phyloP scores from a whole-genome alignment of 257 asterid genomes.

The Capsicum rhomboideum region DNA sequence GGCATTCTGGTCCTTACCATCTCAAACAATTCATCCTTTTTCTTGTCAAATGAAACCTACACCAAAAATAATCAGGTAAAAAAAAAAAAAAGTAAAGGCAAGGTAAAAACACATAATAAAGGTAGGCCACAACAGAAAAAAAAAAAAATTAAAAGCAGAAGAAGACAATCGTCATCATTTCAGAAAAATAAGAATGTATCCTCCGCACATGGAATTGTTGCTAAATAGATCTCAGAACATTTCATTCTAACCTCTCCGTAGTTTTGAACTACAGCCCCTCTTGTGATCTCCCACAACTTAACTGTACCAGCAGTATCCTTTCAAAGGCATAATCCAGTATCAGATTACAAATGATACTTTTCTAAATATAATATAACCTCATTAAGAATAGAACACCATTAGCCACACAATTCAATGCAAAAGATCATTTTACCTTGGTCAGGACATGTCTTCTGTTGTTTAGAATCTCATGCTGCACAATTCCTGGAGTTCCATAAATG shows the following conservation, averaged over 20 bases:
- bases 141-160: not conserved
- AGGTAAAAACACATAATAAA: no score
- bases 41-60: slow-evolving; percentile 90
- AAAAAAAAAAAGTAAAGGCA: no score
- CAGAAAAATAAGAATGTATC: not conserved
- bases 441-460: slow-evolving; percentile 86
- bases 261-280: slow-evolving; percentile 77
- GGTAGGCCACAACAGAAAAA: no score
- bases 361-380: not conserved
- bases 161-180: not conserved
- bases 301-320: slow-evolving; percentile 86
- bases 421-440: slow-evolving; percentile 64
- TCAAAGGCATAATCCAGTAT: slow-evolving; percentile 8
- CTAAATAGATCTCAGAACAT: not conserved
- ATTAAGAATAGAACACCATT: not conserved
- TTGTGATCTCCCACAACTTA: slow-evolving; percentile 96
- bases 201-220: not conserved
- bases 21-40: slow-evolving; percentile 94
- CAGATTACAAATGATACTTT: not conserved
- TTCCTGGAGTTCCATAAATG: slow-evolving; percentile 74
- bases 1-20: slow-evolving; percentile 69
- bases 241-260: slow-evolving; percentile 77
- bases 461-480: slow-evolving; percentile 90
- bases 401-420: not conserved
- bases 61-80: no score